phyloP scores from a whole-genome alignment of 1,284 basidiomycete genomes.

The Leucoagaricus sp. region DNA sequence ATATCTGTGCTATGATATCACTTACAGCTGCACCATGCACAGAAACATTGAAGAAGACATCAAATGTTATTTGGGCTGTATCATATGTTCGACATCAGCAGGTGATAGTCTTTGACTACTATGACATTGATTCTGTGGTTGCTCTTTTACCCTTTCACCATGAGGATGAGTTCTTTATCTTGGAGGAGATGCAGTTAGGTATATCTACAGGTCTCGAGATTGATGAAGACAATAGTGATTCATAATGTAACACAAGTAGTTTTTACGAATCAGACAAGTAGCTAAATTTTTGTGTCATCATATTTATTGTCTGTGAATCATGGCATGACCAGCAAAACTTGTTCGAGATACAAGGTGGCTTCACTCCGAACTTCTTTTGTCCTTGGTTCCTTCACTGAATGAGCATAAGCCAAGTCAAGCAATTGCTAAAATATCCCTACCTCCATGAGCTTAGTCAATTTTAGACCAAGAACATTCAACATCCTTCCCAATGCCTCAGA shows the following conservation, averaged over 20 bases:
- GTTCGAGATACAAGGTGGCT: constrained; percentile 68
- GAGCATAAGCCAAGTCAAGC: constrained; percentile 9
- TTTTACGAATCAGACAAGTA: too few species aligned
- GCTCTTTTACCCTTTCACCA: neutral
- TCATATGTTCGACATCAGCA: neutral
- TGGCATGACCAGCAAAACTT: constrained; percentile 81
- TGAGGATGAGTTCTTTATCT: neutral
- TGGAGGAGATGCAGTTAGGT: neutral
- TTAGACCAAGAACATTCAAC: constrained; percentile 82
- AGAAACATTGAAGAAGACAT: neutral
- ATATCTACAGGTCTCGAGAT: neutral
- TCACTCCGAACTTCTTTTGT: constrained; percentile 66
- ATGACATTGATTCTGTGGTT: neutral
- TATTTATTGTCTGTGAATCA: constrained; percentile 90
- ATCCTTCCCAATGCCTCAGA: constrained; percentile 88
- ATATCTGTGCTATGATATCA: neutral
- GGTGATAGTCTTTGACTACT: neutral
- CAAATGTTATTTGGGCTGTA: neutral
- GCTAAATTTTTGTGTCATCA: constrained; percentile 86
- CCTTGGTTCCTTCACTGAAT: constrained; percentile 53
- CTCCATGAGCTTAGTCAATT: constrained; percentile 84
- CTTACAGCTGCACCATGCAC: neutral
- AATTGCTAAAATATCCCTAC: constrained; percentile 45
- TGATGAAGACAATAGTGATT: too few species aligned
- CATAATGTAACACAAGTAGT: too few species aligned